A percentile compares a stretch with the other conserved stretches of the same genome.
Conservation (phyloP, 805 yeast genomes). For the Maudiozyma saulgeensis region DNA sequence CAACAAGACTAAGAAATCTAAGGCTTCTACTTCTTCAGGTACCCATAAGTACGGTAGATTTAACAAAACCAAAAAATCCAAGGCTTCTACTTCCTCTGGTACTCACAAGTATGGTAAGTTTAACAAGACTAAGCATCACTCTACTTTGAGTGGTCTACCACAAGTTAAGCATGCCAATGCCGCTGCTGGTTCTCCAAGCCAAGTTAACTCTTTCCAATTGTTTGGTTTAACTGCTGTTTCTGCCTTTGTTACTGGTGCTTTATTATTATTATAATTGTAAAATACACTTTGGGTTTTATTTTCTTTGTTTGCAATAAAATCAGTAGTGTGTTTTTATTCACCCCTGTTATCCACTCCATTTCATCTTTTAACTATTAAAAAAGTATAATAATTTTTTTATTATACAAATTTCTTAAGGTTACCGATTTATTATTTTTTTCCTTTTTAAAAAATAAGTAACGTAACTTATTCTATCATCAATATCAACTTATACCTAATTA, state of each 20-base stretch:
- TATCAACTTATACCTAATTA: background rate
- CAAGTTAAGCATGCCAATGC: conserved; percentile 11
- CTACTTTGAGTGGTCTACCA: conserved; percentile 23
- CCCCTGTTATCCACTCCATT: too few species aligned
- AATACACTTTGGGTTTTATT: too few species aligned
- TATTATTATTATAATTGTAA: conserved; percentile 33
- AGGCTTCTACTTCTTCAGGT: conserved; percentile 32
- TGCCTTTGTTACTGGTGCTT: conserved; percentile 42
- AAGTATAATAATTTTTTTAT: too few species aligned
- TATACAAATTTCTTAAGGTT: too few species aligned
- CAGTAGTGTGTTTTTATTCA: too few species aligned
- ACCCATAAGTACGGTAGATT: conserved; percentile 51
- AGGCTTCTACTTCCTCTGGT: conserved; percentile 32
- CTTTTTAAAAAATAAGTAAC: background rate
- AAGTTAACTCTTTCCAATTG: conserved; percentile 16
- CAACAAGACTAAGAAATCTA: conserved; percentile 32
- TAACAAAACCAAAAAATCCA: conserved; percentile 31
- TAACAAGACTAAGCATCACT: conserved; percentile 30
- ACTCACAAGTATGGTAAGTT: conserved; percentile 52
- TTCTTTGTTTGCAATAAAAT: too few species aligned
- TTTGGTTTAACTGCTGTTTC: conserved; percentile 34
- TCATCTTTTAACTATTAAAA: too few species aligned
- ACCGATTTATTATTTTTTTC: too few species aligned
- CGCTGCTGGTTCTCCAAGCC: conserved; percentile 15
- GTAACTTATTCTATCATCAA: background rate